Conservation (phyloP, 2,329 filamentous ascomycete genomes). For the Penicillium sp. region DNA sequence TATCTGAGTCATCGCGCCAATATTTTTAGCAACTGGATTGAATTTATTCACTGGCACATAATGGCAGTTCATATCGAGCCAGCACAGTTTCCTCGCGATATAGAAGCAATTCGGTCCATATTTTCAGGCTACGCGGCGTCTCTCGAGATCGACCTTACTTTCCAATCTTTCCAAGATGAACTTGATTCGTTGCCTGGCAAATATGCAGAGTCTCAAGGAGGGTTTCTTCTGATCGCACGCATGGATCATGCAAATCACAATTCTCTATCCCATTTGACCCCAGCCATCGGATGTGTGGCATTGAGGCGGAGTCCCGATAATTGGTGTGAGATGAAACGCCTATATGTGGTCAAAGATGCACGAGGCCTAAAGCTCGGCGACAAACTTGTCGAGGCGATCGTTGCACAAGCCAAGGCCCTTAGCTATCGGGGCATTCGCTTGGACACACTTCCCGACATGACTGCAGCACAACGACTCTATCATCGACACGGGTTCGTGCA, state of each 20-base stretch:
- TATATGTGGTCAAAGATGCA: slow-evolving; percentile 48
- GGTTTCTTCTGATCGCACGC: slow-evolving; percentile 48
- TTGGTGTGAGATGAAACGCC: slow-evolving; percentile 54
- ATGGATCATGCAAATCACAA: not conserved
- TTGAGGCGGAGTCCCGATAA: slow-evolving; percentile 36
- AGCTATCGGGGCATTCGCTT: slow-evolving; percentile 52
- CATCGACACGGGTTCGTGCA: slow-evolving; percentile 48
- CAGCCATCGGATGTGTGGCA: slow-evolving; percentile 48
- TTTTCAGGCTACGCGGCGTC: slow-evolving; percentile 43
- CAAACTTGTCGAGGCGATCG: slow-evolving; percentile 43
- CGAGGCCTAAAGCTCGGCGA: slow-evolving; percentile 50
- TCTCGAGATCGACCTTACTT: slow-evolving; percentile 52
- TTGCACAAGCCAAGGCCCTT: slow-evolving; percentile 44
- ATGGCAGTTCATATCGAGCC: slow-evolving; percentile 29
- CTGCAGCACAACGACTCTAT: slow-evolving; percentile 49
- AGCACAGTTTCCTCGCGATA: slow-evolving; percentile 42
- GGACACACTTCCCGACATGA: slow-evolving; percentile 54
- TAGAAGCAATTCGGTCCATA: slow-evolving; percentile 39
- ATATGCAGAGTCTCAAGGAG: slow-evolving; percentile 45
- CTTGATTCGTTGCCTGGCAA: slow-evolving; percentile 51
- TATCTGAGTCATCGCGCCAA: not conserved
- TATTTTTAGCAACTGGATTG: not conserved
- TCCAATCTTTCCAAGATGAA: slow-evolving; percentile 53
- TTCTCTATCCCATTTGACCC: not conserved
- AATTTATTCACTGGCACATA: no score